Base-by-base conservation (phyloP, 371 early-diverging fungal species). In the Circinella minor region DNA sequence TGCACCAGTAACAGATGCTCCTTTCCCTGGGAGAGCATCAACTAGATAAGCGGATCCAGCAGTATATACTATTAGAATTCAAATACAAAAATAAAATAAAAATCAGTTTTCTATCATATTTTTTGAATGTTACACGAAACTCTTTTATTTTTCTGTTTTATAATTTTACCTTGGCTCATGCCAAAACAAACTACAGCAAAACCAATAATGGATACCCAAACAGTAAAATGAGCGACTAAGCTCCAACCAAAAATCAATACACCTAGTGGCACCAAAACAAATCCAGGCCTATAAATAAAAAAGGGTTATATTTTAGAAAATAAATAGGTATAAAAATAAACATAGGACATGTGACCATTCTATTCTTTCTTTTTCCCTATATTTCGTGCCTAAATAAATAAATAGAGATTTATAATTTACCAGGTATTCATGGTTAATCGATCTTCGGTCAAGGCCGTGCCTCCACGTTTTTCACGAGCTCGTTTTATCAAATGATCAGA, bases 131-230 rank as follows among this genome's bases (percentile, higher is more conserved):
- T 27, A 27, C 27, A 27, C 27, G 27, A 27, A 27, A 27, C 27
- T 27, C 8, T 65, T 10, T 49, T 4, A n/a, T 55, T 36, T 10
- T 38, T 15, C n/a, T 55, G 20, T 51, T 17, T 51, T 17, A 15
- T 17, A 51, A 51, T 17, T 15, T 15, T 63, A 78, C 83, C 84
- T 72, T 86, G 89, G 39, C 79, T 82, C 86, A 87, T 86, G 36
- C 87, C 89, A 76, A 88, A 87, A 71, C 84, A 85, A 43, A 85
- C 78, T 37, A 85, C 74, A 51, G 80, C 80, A 65, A 87, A 86
- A 1, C 85, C 88, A 36, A 83, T 62, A 55, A 87, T 86, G 0
- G 87, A 80, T 0, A 73, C 80, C 67, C 84, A 86, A 4, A 84
- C 79, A 43, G 72, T 76, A 20, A 83, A 69, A 0, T 71, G 63